A percentile compares a stretch with the other conserved stretches of the same genome.
These are phyloP conservation scores for Fusarium compactum DNA, from an alignment of 2,329 filamentous ascomycete genomes.

Conservation along the genomic window DNA sequence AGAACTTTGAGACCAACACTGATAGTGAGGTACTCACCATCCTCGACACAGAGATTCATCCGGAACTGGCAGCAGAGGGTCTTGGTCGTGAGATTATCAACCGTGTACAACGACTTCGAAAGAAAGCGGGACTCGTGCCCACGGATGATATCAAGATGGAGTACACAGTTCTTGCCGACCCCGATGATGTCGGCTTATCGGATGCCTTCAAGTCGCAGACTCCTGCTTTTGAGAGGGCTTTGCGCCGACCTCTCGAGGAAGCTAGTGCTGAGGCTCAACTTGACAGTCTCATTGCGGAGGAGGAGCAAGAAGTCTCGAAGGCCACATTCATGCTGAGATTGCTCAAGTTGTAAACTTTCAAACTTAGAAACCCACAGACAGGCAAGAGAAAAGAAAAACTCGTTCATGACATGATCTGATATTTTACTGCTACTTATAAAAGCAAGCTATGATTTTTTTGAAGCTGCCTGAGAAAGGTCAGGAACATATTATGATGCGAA, in stretches of 20 bases:
- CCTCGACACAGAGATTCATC: conserved; percentile 83
- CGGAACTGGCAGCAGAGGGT: conserved; percentile 88
- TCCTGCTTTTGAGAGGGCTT: conserved; percentile 77
- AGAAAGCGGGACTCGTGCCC: conserved; percentile 89
- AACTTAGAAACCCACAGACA: conserved; percentile 13
- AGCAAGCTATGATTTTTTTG: conserved; percentile 43
- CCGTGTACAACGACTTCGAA: conserved; percentile 89
- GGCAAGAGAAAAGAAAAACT: conserved; percentile 19
- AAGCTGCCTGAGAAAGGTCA: conserved; percentile 43
- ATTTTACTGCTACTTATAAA: background rate
- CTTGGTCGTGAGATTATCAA: conserved; percentile 93
- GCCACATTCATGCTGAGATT: conserved; percentile 83
- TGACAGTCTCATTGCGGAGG: conserved; percentile 74
- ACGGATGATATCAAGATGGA: conserved; percentile 98
- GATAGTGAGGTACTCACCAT: conserved; percentile 92
- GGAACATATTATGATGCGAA: background rate
- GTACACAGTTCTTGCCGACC: conserved; percentile 84
- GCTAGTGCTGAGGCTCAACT: conserved; percentile 41
- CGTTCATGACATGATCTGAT: conserved; percentile 24
- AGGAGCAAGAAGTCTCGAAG: conserved; percentile 88
- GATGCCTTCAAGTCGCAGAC: conserved; percentile 77
- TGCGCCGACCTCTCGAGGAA: conserved; percentile 79
- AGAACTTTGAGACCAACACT: conserved; percentile 86
- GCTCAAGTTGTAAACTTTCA: conserved; percentile 71
- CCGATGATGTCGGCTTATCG: conserved; percentile 79